Evolutionary conservation across 192 early-diverging fungal species (phyloP).

Genomic region (Coemansia sp.): DNA sequence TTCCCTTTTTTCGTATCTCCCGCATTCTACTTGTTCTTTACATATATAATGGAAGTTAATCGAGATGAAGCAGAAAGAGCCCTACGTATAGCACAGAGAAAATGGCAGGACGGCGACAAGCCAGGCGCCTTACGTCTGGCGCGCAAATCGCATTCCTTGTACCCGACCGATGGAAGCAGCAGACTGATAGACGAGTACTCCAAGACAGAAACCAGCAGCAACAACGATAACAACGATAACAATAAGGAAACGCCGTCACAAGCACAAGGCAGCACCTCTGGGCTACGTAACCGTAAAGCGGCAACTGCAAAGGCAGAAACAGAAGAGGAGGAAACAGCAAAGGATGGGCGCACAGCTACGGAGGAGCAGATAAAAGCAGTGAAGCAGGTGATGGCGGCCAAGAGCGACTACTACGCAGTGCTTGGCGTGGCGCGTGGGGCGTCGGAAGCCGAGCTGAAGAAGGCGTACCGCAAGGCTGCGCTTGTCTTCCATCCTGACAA

Average conservation of each 20-base stretch:
- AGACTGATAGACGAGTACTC: conserved; percentile 54
- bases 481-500: conserved; percentile 96
- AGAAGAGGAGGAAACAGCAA: neutral
- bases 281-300: conserved; percentile 15
- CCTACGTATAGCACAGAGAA: conserved; percentile 72
- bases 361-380: conserved; percentile 78
- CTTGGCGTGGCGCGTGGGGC: conserved; percentile 76
- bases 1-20: neutral
- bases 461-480: conserved; percentile 93
- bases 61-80: conserved; percentile 83
- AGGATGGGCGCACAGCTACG: conserved; percentile 57
- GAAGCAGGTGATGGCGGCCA: conserved; percentile 69
- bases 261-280: conserved; percentile 7
- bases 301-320: conserved; percentile 16
- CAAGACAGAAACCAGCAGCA: neutral
- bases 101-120: conserved; percentile 67
- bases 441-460: conserved; percentile 83
- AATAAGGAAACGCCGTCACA: neutral
- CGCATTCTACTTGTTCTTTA: neutral
- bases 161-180: conserved; percentile 68
- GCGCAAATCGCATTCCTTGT: conserved; percentile 77
- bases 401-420: conserved; percentile 81
- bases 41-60: conserved; percentile 71
- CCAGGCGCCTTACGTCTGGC: conserved; percentile 77
- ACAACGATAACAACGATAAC: neutral